Evolutionary conservation across 306 rosid species (phyloP).

Genomic region (Cicer cuneatum): DNA sequence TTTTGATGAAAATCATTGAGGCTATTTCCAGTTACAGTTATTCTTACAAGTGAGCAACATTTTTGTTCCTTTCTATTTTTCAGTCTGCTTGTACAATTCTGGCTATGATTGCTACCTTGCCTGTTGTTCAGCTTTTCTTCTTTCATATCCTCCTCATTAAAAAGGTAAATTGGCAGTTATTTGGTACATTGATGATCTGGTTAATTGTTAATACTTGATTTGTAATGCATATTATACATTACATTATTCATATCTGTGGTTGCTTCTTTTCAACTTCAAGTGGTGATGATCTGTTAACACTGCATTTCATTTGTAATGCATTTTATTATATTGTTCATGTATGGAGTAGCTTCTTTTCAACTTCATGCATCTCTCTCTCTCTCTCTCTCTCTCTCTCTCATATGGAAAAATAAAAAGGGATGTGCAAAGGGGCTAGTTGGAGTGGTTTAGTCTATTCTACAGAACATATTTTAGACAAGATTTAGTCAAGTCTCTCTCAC

Average conservation of each 20-base stretch:
- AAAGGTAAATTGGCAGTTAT: conserved; percentile 56
- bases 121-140: conserved; percentile 91
- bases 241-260: not conserved
- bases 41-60: not conserved
- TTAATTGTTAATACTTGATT: not conserved
- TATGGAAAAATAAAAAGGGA: no score
- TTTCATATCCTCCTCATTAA: conserved; percentile 93
- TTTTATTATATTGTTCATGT: no score
- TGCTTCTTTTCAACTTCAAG: not conserved
- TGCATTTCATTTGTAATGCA: no score
- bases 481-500: no score
- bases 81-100: conserved; percentile 82
- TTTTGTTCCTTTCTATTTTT: conserved; percentile 26
- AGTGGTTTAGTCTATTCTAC: no score
- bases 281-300: not conserved
- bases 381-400: no score
- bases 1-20: not conserved
- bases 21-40: not conserved
- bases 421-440: no score
- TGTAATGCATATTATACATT: conserved; percentile 2
- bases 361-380: no score
- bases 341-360: no score
- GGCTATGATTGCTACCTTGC: conserved; percentile 94
- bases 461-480: no score
- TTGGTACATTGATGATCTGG: not conserved